A percentile compares a stretch with the other conserved stretches of the same genome.
Evolutionary conservation across 2,329 filamentous ascomycete species (phyloP).

Genomic region (Sporothrix humicola): DNA sequence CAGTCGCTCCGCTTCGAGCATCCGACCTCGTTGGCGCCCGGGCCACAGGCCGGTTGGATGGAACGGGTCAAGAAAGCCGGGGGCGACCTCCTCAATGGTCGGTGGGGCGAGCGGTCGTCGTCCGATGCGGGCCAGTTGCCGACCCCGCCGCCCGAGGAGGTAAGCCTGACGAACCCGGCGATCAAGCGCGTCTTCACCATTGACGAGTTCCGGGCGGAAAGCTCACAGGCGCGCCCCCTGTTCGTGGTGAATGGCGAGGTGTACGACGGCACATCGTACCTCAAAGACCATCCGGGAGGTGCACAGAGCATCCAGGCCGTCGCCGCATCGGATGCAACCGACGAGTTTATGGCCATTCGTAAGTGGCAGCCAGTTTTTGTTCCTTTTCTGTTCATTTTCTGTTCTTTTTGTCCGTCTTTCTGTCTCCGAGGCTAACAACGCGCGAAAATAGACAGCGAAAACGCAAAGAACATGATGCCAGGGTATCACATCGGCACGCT

Average conservation of each 20-base stretch:
- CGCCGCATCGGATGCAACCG: constrained; percentile 80
- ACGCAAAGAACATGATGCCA: constrained; percentile 88
- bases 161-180: constrained; percentile 76
- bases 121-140: constrained; percentile 52
- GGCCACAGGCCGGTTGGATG: constrained; percentile 84
- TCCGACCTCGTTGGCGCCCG: constrained; percentile 79
- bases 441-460: constrained; percentile 74
- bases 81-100: constrained; percentile 78
- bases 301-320: constrained; percentile 82
- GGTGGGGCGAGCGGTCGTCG: constrained; percentile 77
- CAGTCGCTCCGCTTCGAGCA: constrained; percentile 78
- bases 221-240: constrained; percentile 64
- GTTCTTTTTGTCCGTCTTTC: background rate
- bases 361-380: constrained; percentile 46
- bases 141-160: constrained; percentile 62
- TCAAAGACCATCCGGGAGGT: constrained; percentile 84
- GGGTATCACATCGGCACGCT: constrained; percentile 83
- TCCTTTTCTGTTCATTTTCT: too few species aligned
- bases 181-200: constrained; percentile 62
- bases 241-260: constrained; percentile 89
- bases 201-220: constrained; percentile 72
- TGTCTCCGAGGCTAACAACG: constrained; percentile 40
- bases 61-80: constrained; percentile 83
- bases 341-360: constrained; percentile 94
- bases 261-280: constrained; percentile 81